phyloP scores from a whole-genome alignment of 2,329 filamentous ascomycete genomes.

The Exophiala lecanii-corni region DNA sequence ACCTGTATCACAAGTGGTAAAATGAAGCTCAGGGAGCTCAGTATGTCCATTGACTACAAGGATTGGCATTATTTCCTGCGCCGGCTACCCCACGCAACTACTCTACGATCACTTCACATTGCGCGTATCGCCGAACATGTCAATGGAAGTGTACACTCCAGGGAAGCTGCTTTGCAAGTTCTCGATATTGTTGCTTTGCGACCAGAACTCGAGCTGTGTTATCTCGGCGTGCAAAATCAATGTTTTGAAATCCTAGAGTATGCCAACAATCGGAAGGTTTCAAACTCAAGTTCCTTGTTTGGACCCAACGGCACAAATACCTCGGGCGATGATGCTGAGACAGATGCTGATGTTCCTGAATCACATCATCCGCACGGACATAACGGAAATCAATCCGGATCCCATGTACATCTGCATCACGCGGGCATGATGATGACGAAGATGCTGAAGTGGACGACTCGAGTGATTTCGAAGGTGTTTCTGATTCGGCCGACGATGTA shows the following conservation, averaged over 20 bases:
- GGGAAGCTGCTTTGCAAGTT: constrained; percentile 70
- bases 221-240: constrained; percentile 69
- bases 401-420: constrained; percentile 34
- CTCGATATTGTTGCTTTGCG: constrained; percentile 73
- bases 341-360: constrained; percentile 17
- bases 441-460: constrained; percentile 34
- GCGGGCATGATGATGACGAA: constrained; percentile 32
- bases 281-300: constrained; percentile 1
- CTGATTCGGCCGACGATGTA: constrained; percentile 38
- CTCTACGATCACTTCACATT: constrained; percentile 67
- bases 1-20: constrained; percentile 70
- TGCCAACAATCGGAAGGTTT: constrained; percentile 14
- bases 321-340: constrained; percentile 21
- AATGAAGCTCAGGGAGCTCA: constrained; percentile 69
- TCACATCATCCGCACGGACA: constrained; percentile 6
- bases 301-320: constrained; percentile 2
- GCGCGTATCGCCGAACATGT: constrained; percentile 62
- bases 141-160: constrained; percentile 54
- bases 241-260: constrained; percentile 77
- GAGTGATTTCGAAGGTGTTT: constrained; percentile 29
- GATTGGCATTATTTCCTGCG: constrained; percentile 83
- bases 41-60: constrained; percentile 66
- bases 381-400: no score
- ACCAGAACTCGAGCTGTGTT: constrained; percentile 71
- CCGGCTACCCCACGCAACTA: constrained; percentile 63